Conservation (phyloP, 176 grass and related monocot species). For the Oryza glumipatula region DNA sequence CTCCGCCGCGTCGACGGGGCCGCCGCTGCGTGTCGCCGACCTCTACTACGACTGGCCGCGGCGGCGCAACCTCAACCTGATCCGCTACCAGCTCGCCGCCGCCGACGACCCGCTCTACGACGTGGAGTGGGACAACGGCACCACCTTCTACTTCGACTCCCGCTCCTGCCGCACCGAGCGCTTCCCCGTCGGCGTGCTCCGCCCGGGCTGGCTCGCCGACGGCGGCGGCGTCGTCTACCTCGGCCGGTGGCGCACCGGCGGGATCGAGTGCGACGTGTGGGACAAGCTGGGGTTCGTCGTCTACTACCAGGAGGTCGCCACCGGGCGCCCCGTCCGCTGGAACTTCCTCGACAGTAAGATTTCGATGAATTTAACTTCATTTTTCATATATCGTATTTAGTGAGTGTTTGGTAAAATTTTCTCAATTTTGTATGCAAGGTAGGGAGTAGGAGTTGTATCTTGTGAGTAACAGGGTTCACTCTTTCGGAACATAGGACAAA, state of each 20-base stretch:
- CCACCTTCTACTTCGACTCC: constrained; percentile 70
- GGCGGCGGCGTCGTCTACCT: constrained; percentile 58
- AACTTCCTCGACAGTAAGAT: constrained; percentile 63
- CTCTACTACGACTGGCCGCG: constrained; percentile 82
- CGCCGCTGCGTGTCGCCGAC: constrained; percentile 49
- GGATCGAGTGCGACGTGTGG: constrained; percentile 77
- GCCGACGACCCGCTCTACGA: constrained; percentile 58
- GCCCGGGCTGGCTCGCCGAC: constrained; percentile 62
- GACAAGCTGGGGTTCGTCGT: constrained; percentile 60
- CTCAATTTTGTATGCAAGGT: too few species aligned
- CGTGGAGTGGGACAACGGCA: constrained; percentile 90
- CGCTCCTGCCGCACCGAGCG: constrained; percentile 56
- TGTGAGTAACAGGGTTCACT: too few species aligned
- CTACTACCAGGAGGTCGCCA: constrained; percentile 74
- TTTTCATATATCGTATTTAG: too few species aligned
- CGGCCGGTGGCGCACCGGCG: constrained; percentile 43
- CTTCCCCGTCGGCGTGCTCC: constrained; percentile 72
- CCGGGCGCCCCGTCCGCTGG: constrained; percentile 68
- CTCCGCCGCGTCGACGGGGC: constrained; percentile 18
- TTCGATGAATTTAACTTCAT: too few species aligned
- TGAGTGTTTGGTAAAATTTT: too few species aligned
- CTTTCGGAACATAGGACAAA: background rate
- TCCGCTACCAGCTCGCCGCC: constrained; percentile 57
- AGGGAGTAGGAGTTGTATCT: too few species aligned
- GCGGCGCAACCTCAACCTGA: constrained; percentile 75